A percentile compares a stretch with the other conserved stretches of the same genome.
These are phyloP conservation scores for Talaromyces sp. DNA, from an alignment of 2,329 filamentous ascomycete genomes.

Conservation along the genomic window DNA sequence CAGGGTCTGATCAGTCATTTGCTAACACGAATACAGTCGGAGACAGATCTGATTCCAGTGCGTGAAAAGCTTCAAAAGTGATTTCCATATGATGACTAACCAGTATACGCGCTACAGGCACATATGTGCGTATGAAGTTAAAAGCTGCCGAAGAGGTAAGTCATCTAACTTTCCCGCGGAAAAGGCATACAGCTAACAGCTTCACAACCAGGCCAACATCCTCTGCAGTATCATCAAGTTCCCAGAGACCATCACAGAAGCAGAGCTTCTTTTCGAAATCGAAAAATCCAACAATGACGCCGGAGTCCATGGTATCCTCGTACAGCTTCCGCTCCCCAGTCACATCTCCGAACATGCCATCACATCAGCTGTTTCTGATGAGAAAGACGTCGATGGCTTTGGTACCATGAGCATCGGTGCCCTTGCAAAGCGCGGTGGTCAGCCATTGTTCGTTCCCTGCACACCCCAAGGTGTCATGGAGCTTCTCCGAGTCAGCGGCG, in stretches of 20 bases:
- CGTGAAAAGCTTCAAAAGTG: slow-evolving; percentile 32
- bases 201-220: slow-evolving; percentile 70
- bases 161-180: slow-evolving; percentile 7
- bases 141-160: slow-evolving; percentile 89
- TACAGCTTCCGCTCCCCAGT: slow-evolving; percentile 85
- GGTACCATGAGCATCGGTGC: slow-evolving; percentile 93
- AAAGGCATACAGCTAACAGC: slow-evolving; percentile 8
- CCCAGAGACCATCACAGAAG: slow-evolving; percentile 73
- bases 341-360: slow-evolving; percentile 87
- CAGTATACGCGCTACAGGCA: slow-evolving; percentile 55
- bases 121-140: slow-evolving; percentile 99
- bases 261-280: slow-evolving; percentile 81
- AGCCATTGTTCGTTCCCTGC: slow-evolving; percentile 86
- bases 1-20: background rate
- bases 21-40: slow-evolving; percentile 60
- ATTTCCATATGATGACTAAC: slow-evolving; percentile 17
- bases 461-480: slow-evolving; percentile 98
- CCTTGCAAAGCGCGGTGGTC: slow-evolving; percentile 89
- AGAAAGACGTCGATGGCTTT: slow-evolving; percentile 98
- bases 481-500: slow-evolving; percentile 75
- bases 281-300: slow-evolving; percentile 81
- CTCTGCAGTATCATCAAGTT: slow-evolving; percentile 81
- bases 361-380: slow-evolving; percentile 83
- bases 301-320: slow-evolving; percentile 82
- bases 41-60: slow-evolving; percentile 87